Base-by-base conservation (phyloP, 2,329 filamentous ascomycete species). In the Capronia epimyces region DNA sequence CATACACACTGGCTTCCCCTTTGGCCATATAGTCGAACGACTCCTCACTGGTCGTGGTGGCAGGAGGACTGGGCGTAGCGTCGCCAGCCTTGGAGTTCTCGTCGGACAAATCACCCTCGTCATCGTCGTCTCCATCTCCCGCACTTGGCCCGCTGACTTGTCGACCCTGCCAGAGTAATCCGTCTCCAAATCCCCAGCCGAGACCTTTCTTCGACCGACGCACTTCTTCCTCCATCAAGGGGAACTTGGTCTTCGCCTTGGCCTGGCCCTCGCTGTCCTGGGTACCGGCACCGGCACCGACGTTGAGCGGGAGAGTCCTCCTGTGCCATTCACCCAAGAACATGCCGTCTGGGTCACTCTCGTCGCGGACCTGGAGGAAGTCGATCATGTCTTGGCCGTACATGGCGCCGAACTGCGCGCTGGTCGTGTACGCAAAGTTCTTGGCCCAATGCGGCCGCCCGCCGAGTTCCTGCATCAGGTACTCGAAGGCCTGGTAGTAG, bases 281-380 rank as follows among this genome's bases (percentile, higher is more conserved):
- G n/a, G n/a, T n/a, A n/a, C n/a, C n/a, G n/a, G n/a, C n/a, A n/a
- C n/a, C n/a, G 1, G 75, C n/a, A 3, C 6, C 16, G n/a, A 42
- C 5, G 4, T 43, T 36, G 7, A 57, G 29, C 41, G 80, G 67
- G 9, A 95, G 72, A 61, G 81, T 80, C 45, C 84, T 78, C 22
- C 86, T 77, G 68, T 96, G 89, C 91, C 91, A 98, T 43, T 89
- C 83, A 1, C 91, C 91, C 12, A 91, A 76, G 69, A 95, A 95
- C 79, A 95, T 84, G 50, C 89, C 89, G 54, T 89, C 81, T 0
- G 86, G 84, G 64, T 95, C 89, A 27, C 80, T 82, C 46, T 81
- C 75, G 52, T 84, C 76, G 46, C 89, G 77, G 5, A 94, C 76
- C 22, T 75, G 71, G 34, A 85, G 74, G 78, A 85, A 95, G 41